phyloP scores from a whole-genome alignment of 2,329 filamentous ascomycete genomes.

The Fusarium musae region DNA sequence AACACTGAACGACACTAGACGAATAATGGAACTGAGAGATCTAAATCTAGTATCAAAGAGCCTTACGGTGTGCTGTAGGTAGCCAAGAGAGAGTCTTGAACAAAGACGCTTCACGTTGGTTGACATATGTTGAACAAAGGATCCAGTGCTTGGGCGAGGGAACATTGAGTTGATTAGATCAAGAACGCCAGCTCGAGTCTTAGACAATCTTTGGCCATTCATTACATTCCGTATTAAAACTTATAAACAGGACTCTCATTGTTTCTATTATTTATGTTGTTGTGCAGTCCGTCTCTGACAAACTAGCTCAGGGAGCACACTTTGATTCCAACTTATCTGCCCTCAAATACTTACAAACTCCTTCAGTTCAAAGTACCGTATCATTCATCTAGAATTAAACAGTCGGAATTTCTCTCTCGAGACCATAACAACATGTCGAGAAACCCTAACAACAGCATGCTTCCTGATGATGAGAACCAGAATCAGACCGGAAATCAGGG shows the following conservation, averaged over 20 bases:
- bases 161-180: constrained; percentile 10
- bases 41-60: constrained; percentile 24
- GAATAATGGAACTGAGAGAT: neutral
- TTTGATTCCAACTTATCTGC: neutral
- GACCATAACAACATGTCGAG: neutral
- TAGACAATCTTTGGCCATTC: neutral
- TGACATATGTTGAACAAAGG: constrained; percentile 14
- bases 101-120: constrained; percentile 22
- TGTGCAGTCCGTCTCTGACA: neutral
- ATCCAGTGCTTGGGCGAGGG: neutral
- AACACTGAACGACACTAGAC: neutral
- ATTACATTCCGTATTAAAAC: neutral
- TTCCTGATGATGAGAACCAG: neutral
- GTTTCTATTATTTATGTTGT: neutral
- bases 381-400: neutral
- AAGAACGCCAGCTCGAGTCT: neutral
- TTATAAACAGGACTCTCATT: neutral
- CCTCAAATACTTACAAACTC: neutral
- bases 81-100: neutral
- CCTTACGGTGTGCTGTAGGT: neutral
- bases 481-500: neutral
- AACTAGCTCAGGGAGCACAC: neutral
- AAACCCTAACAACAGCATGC: accelerated
- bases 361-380: neutral
- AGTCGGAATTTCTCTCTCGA: no score